These are phyloP conservation scores for Pyrenophora tritici-repentis DNA, from an alignment of 2,329 filamentous ascomycete genomes.

Conservation along the genomic window DNA sequence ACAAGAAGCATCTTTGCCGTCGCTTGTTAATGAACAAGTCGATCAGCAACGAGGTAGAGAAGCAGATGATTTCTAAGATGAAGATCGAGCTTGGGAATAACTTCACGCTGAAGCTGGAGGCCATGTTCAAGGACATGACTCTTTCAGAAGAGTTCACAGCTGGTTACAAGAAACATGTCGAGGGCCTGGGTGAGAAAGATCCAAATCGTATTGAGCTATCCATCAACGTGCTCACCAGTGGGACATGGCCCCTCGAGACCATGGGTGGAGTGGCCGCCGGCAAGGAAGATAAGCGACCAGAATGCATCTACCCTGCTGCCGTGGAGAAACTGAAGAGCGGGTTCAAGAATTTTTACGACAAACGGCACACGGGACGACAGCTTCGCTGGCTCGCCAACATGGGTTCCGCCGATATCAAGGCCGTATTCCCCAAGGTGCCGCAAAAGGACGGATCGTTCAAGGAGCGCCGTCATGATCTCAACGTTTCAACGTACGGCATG, in stretches of 20 bases:
- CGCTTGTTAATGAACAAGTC: slow-evolving; percentile 87
- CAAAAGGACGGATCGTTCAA: slow-evolving; percentile 70
- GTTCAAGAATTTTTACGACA: slow-evolving; percentile 86
- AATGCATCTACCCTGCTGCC: slow-evolving; percentile 74
- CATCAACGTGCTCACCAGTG: slow-evolving; percentile 86
- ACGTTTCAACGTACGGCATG: slow-evolving; percentile 92
- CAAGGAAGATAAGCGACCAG: slow-evolving; percentile 52
- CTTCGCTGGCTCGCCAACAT: slow-evolving; percentile 79
- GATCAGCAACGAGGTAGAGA: slow-evolving; percentile 88
- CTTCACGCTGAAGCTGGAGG: slow-evolving; percentile 90
- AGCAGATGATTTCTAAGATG: slow-evolving; percentile 95
- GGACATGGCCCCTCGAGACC: slow-evolving; percentile 91
- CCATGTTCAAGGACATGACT: slow-evolving; percentile 97
- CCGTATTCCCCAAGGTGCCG: slow-evolving; percentile 72
- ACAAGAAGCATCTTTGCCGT: slow-evolving; percentile 93
- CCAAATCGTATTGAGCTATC: slow-evolving; percentile 74
- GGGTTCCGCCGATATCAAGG: slow-evolving; percentile 86
- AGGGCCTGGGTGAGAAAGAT: slow-evolving; percentile 60
- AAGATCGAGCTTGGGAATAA: slow-evolving; percentile 94
- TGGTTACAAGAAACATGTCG: slow-evolving; percentile 74
- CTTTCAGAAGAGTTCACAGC: slow-evolving; percentile 82
- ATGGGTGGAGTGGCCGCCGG: slow-evolving; percentile 66
- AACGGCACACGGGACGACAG: slow-evolving; percentile 83
- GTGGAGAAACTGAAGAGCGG: slow-evolving; percentile 78
- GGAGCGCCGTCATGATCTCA: slow-evolving; percentile 83